Percentiles rank a stretch among this genome's conserved stretches.
phyloP scores from a whole-genome alignment of 805 yeast species.

The Hemisphaericaspora nanyangensis region DNA sequence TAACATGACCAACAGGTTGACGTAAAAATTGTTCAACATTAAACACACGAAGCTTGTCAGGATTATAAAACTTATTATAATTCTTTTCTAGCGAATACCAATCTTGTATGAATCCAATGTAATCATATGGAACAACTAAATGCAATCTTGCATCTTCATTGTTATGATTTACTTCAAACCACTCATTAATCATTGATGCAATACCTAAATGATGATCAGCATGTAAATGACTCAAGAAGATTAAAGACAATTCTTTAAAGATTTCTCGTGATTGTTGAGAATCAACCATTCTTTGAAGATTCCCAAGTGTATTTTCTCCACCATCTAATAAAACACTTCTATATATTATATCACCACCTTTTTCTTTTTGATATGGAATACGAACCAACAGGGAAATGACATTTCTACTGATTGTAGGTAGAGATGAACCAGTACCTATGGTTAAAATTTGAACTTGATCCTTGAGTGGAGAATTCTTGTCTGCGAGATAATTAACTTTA shows the following conservation, averaged over 20 bases:
- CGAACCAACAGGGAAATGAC: constrained; percentile 79
- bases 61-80: constrained; percentile 21
- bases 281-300: constrained; percentile 58
- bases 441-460: constrained; percentile 67
- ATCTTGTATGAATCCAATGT: constrained; percentile 61
- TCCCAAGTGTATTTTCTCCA: constrained; percentile 90
- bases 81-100: constrained; percentile 52
- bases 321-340: constrained; percentile 73
- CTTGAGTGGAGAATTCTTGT: constrained; percentile 26
- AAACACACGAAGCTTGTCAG: constrained; percentile 45
- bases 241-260: constrained; percentile 57
- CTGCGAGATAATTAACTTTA: constrained; percentile 13
- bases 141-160: constrained; percentile 38
- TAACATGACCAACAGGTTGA: not conserved
- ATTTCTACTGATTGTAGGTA: constrained; percentile 81
- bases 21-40: constrained; percentile 57
- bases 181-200: constrained; percentile 60
- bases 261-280: constrained; percentile 32
- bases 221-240: constrained; percentile 85
- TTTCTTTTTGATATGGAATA: constrained; percentile 45
- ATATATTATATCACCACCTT: constrained; percentile 19
- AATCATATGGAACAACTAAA: constrained; percentile 74
- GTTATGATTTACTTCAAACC: constrained; percentile 46
- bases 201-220: constrained; percentile 96
- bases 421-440: constrained; percentile 89